Evolutionary conservation across 768 basidiomycete genomes (phyloP).

Genomic region (Cubamyces sp.): DNA sequence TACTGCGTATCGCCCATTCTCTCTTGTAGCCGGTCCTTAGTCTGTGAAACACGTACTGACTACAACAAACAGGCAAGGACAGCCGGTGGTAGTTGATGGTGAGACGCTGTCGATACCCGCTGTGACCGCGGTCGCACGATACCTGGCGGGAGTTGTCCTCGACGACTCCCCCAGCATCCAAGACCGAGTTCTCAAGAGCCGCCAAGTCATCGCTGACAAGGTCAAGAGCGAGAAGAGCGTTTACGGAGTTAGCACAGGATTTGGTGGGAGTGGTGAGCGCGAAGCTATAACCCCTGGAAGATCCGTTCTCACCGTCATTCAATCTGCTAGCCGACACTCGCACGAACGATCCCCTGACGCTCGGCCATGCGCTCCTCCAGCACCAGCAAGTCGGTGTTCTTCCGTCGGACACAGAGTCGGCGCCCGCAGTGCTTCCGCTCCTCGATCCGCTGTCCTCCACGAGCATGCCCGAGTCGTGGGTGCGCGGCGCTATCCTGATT

Average conservation of each 20-base stretch:
- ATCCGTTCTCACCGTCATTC: conserved; percentile 10
- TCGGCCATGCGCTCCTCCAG: conserved; percentile 84
- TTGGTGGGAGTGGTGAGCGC: conserved; percentile 73
- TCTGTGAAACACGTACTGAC: neutral
- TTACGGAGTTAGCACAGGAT: conserved; percentile 87
- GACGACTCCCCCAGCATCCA: conserved; percentile 52
- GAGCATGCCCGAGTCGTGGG: conserved; percentile 87
- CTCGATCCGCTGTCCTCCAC: conserved; percentile 67
- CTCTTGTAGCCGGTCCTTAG: neutral
- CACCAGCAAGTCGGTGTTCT: conserved; percentile 80
- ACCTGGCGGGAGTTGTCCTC: conserved; percentile 54
- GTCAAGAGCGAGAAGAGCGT: conserved; percentile 69
- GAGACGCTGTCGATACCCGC: conserved; percentile 74
- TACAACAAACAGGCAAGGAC: conserved; percentile 54
- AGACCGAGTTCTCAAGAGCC: conserved; percentile 62
- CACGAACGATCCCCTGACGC: conserved; percentile 70
- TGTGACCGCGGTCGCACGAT: conserved; percentile 76
- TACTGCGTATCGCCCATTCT: neutral
- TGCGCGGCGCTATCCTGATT: conserved; percentile 83
- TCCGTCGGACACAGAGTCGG: conserved; percentile 55
- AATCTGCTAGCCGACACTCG: conserved; percentile 70
- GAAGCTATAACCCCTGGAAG: conserved; percentile 19
- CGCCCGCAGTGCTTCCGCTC: conserved; percentile 63
- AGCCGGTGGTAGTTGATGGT: conserved; percentile 67
- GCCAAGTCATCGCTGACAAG: conserved; percentile 66